Evolutionary conservation across 2,329 filamentous ascomycete genomes (phyloP), one percentile per base, ranked within the genome.

Genomic region (Beauveria asiatica): DNA sequence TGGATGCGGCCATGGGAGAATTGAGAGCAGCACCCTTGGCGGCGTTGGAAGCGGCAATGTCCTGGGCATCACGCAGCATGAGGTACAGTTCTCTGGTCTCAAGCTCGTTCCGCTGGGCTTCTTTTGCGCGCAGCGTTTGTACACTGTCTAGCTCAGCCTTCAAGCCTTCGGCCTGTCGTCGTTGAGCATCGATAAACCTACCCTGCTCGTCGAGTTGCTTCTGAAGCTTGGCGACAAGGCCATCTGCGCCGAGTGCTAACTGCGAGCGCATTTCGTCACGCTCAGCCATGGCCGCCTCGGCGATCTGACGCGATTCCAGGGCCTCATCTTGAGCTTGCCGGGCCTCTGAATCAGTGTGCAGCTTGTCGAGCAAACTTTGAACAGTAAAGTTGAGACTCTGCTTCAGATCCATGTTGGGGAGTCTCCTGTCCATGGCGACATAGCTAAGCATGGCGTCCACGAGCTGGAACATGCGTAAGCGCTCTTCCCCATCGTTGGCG

Each of bases 371-470:
- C 66, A 99, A 80, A 73, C 85, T 96, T 76, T 97, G 94, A 10
- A 99, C 94, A 0, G 93, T 97, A 69, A 97, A 97, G 73, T 96
- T 97, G 65, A 99, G 83, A 70, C 92, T 96, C 73, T 97, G 93
- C 78, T 97, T 97, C 62, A 99, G 83, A 72, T 99, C 94, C 86
- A 97, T 93, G 74, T 99, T 93, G 44, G 94, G 94, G 65, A 97
- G 75, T 64, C 94, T 84, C 70, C 94, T 85, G 74, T 99, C 94
- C 93, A 99, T 99, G 67, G 93, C 93, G 64, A 99, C 93, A 74
- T 97, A 97, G 74, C 92, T 96, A 65, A 99, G 85, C 92, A 97
- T 97, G n/a, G 90, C 88, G 74, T 99, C 94, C 30, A 97, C 92
- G 30, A 99, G 84, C 77, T 97, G 94, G 76, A 97, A 99, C 88